Evolutionary conservation across 805 yeast genomes (phyloP).

Genomic region (Zygoascus flipseniorum): DNA sequence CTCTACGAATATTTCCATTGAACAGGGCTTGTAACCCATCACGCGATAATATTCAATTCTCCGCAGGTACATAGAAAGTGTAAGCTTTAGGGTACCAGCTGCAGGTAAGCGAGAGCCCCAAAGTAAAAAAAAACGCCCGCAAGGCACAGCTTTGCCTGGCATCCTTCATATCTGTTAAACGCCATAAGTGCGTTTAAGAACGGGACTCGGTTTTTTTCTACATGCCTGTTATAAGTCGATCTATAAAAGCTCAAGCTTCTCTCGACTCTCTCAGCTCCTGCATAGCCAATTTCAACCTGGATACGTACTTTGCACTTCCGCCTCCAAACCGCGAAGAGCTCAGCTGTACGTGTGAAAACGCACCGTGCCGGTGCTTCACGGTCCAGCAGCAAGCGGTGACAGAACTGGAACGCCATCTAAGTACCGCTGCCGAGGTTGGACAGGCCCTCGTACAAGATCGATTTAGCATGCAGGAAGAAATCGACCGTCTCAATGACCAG

Average conservation of each 20-base stretch:
- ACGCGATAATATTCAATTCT: too few relatives aligned
- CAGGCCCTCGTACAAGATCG: conserved; percentile 13
- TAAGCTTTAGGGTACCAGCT: too few relatives aligned
- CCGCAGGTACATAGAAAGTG: too few relatives aligned
- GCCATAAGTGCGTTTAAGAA: too few relatives aligned
- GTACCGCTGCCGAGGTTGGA: conserved; percentile 16
- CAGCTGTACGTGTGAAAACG: not conserved
- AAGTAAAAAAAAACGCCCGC: too few relatives aligned
- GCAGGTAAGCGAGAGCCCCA: too few relatives aligned
- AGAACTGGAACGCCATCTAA: conserved; percentile 11
- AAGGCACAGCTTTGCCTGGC: too few relatives aligned
- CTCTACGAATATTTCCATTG: not conserved
- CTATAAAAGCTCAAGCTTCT: not conserved
- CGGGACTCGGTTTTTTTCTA: too few relatives aligned
- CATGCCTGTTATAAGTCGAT: not conserved
- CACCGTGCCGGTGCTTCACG: conserved; percentile 10
- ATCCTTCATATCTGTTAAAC: too few relatives aligned
- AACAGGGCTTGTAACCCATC: not conserved
- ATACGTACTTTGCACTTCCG: not conserved
- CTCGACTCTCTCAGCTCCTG: not conserved
- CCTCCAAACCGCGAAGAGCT: not conserved
- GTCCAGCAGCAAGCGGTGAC: conserved; percentile 6
- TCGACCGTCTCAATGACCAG: conserved; percentile 5
- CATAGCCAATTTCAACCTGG: not conserved
- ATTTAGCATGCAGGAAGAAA: conserved; percentile 7